Evolutionary conservation across 2,329 filamentous ascomycete genomes (phyloP).

Genomic region (Beauveria sp.): DNA sequence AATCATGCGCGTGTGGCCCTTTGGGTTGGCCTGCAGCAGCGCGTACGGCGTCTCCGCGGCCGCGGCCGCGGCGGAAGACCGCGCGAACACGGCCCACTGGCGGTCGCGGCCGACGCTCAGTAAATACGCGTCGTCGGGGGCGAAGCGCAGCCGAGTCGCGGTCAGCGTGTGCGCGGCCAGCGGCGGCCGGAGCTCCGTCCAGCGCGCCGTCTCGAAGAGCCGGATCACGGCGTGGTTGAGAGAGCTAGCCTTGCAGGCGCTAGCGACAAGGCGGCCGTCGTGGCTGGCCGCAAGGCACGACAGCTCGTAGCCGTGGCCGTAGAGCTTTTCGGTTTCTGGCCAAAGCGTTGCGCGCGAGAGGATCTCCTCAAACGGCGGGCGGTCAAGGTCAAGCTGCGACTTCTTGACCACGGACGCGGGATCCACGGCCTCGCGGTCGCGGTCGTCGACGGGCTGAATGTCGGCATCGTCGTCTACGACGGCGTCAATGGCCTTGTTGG

Average conservation of each 20-base stretch:
- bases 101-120: slow-evolving; percentile 87
- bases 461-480: slow-evolving; percentile 44
- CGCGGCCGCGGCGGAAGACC: slow-evolving; percentile 17
- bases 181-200: slow-evolving; percentile 81
- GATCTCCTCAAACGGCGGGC: slow-evolving; percentile 83
- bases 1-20: slow-evolving; percentile 90
- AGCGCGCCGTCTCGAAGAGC: slow-evolving; percentile 76
- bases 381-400: slow-evolving; percentile 56
- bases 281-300: slow-evolving; percentile 75
- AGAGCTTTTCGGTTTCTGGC: slow-evolving; percentile 94
- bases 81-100: slow-evolving; percentile 79
- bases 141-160: slow-evolving; percentile 76
- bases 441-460: slow-evolving; percentile 35
- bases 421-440: slow-evolving; percentile 47
- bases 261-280: slow-evolving; percentile 71
- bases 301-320: slow-evolving; percentile 96
- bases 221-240: slow-evolving; percentile 92
- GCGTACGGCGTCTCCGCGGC: slow-evolving; percentile 38
- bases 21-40: slow-evolving; percentile 60
- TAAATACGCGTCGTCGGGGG: slow-evolving; percentile 61
- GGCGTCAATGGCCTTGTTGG: slow-evolving; percentile 80
- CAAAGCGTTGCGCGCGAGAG: slow-evolving; percentile 86
- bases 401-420: slow-evolving; percentile 48
- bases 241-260: slow-evolving; percentile 86
- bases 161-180: slow-evolving; percentile 83